Evolutionary conservation across 768 basidiomycete genomes (phyloP).

Genomic region (Amylocystis lapponica): DNA sequence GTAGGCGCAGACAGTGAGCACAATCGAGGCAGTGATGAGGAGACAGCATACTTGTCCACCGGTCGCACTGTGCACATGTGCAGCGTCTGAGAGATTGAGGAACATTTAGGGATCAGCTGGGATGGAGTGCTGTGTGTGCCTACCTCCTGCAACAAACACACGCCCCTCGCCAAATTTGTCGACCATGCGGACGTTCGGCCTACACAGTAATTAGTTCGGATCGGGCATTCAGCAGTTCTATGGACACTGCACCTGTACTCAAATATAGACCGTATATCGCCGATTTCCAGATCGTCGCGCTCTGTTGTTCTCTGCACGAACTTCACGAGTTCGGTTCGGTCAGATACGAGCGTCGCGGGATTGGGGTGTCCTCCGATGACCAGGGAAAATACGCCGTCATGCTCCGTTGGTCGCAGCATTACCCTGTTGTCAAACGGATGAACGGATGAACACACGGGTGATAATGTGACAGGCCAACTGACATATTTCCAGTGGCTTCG

Average conservation of each 20-base stretch:
- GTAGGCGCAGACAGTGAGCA: neutral
- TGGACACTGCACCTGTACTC: constrained; percentile 4
- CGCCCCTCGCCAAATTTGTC: constrained; percentile 35
- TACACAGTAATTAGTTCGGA: too few relatives aligned
- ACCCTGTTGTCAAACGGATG: too few relatives aligned
- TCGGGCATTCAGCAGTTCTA: too few relatives aligned
- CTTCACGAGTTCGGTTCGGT: constrained; percentile 1
- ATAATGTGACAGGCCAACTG: too few relatives aligned
- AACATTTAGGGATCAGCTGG: too few relatives aligned
- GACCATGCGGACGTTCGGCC: constrained; percentile 46
- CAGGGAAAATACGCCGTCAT: neutral
- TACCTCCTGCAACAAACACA: constrained; percentile 43
- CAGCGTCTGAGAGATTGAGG: constrained; percentile 47
- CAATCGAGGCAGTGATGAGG: too few relatives aligned
- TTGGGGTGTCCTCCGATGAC: neutral
- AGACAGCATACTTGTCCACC: constrained; percentile 31
- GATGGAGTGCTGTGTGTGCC: too few relatives aligned
- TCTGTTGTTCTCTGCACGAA: neutral
- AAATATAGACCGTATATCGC: neutral
- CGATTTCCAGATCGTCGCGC: constrained; percentile 1
- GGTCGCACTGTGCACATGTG: constrained; percentile 39
- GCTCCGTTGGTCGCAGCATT: neutral
- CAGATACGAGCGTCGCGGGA: neutral
- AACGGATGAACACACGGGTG: too few relatives aligned
- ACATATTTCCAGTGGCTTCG: too few relatives aligned